phyloP scores from a whole-genome alignment of 768 basidiomycete species.

The Lyophyllum semitale region DNA sequence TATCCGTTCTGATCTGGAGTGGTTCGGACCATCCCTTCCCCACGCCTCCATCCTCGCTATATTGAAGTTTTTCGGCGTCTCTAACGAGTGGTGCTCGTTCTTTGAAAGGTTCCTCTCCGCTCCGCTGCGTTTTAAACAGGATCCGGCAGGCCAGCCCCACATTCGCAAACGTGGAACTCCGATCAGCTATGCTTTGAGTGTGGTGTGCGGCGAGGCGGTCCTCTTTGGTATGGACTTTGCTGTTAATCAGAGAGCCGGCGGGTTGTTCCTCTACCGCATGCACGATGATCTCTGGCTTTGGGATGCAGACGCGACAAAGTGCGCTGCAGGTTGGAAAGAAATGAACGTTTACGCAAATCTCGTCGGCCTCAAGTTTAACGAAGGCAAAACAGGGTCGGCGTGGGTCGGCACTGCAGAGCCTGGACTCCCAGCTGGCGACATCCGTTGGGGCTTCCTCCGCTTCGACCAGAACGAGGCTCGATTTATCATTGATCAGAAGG shows the following conservation, averaged over 20 bases:
- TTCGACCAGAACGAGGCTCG: conserved; percentile 21
- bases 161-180: conserved; percentile 44
- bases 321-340: conserved; percentile 39
- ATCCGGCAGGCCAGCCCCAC: conserved; percentile 21
- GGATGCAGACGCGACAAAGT: conserved; percentile 32
- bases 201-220: conserved; percentile 41
- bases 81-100: conserved; percentile 34
- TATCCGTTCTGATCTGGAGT: conserved; percentile 43
- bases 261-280: conserved; percentile 44
- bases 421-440: conserved; percentile 20
- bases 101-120: conserved; percentile 19
- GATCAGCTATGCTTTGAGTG: conserved; percentile 41
- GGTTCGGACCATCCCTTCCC: conserved; percentile 44
- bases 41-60: conserved; percentile 41
- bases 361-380: conserved; percentile 42
- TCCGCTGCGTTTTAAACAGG: conserved; percentile 15
- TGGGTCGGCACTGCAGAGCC: conserved; percentile 27
- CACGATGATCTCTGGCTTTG: conserved; percentile 51
- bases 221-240: conserved; percentile 50
- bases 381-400: conserved; percentile 42
- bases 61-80: conserved; percentile 40
- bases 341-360: conserved; percentile 43
- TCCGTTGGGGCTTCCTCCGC: conserved; percentile 23
- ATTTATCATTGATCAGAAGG: conserved; percentile 31
- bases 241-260: conserved; percentile 42